A percentile compares a stretch with the other conserved stretches of the same genome.
These are phyloP conservation scores for Leccinum subgranulosum DNA, from an alignment of 768 basidiomycete species.

Conservation along the genomic window DNA sequence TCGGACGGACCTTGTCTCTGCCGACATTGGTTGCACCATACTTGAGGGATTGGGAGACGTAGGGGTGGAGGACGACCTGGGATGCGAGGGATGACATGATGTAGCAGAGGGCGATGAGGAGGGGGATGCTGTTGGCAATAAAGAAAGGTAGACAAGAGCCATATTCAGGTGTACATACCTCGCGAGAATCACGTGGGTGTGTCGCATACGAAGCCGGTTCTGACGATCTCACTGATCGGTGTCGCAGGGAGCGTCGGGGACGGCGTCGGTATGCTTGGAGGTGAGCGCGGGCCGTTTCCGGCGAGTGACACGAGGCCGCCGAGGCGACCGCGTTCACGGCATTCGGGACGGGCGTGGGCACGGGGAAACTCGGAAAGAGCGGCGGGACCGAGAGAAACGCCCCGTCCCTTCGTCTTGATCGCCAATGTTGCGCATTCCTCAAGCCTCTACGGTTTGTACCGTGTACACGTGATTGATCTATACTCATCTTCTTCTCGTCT, in stretches of 20 bases:
- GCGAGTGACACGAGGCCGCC: neutral
- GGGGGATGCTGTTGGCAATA: slow-evolving; percentile 1
- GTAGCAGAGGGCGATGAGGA: slow-evolving; percentile 10
- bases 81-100: slow-evolving; percentile 47
- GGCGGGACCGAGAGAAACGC: neutral
- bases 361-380: slow-evolving; percentile 9
- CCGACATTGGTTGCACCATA: slow-evolving; percentile 80
- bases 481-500: neutral
- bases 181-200: slow-evolving; percentile 29
- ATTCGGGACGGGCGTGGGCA: neutral
- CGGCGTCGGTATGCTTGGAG: neutral
- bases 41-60: slow-evolving; percentile 70
- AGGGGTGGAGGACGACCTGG: slow-evolving; percentile 84
- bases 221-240: neutral
- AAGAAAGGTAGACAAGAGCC: neutral
- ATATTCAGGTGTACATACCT: slow-evolving; percentile 7
- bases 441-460: slow-evolving; percentile 4
- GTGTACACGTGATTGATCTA: slow-evolving; percentile 21
- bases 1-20: slow-evolving; percentile 74
- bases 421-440: neutral
- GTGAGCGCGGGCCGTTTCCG: neutral
- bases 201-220: slow-evolving; percentile 5
- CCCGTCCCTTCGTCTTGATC: neutral
- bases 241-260: neutral
- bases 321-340: neutral